Percentiles rank a stretch among this genome's conserved stretches.
Conservation (phyloP, 768 basidiomycete genomes). For the Paxillus involutus region DNA sequence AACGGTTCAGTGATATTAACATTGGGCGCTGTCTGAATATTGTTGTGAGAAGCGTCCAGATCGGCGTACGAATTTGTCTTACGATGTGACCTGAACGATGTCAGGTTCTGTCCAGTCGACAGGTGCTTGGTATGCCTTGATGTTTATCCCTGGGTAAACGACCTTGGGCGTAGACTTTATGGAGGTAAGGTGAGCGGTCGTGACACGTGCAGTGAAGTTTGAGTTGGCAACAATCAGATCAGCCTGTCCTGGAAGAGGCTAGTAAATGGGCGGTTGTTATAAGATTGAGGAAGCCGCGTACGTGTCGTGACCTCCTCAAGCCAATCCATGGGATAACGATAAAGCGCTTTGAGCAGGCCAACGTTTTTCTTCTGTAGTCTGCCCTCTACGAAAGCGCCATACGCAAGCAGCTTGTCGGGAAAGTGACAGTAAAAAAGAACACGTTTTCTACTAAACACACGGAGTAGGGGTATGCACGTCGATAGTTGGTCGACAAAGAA, state of each 20-base stretch:
- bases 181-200: conserved; percentile 70
- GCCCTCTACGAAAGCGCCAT: conserved; percentile 63
- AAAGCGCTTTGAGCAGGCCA: conserved; percentile 66
- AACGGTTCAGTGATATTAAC: conserved; percentile 87
- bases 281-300: conserved; percentile 36
- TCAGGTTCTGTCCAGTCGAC: conserved; percentile 47
- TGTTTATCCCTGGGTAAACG: conserved; percentile 96
- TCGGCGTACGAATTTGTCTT: conserved; percentile 20
- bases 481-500: conserved; percentile 96
- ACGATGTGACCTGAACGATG: conserved; percentile 58
- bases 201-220: conserved; percentile 82
- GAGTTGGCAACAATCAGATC: conserved; percentile 94
- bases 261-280: neutral
- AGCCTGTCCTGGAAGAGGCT: conserved; percentile 61
- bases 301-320: conserved; percentile 89
- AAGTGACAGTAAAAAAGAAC: conserved; percentile 99
- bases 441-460: conserved; percentile 62
- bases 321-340: conserved; percentile 88
- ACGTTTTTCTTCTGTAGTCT: conserved; percentile 39
- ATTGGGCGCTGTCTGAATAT: conserved; percentile 61
- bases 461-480: conserved; percentile 84
- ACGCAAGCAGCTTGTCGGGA: conserved; percentile 88
- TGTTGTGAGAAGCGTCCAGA: neutral
- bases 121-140: conserved; percentile 60
- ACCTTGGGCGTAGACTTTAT: conserved; percentile 63